A percentile compares a stretch with the other conserved stretches of the same genome.
These are phyloP conservation scores for Leavenworthia alabamica DNA, from an alignment of 345 rosid species.

Conservation along the genomic window DNA sequence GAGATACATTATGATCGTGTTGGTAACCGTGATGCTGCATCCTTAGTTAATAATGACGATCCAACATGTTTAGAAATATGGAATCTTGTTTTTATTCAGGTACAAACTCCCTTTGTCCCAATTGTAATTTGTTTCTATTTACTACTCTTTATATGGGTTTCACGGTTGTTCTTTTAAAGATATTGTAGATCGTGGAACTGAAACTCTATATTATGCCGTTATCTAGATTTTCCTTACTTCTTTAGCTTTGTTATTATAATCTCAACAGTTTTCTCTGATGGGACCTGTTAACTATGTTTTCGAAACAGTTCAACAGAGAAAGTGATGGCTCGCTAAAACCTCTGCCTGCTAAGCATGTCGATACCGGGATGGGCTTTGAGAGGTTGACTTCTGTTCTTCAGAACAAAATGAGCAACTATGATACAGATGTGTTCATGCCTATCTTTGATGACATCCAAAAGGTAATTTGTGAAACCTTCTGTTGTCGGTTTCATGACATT, in stretches of 20 bases:
- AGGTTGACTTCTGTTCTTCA: constrained; percentile 88
- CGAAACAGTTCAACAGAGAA: constrained; percentile 80
- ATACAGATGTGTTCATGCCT: constrained; percentile 92
- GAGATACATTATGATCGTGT: constrained; percentile 91
- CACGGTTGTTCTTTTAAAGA: not conserved
- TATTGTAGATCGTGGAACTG: not conserved
- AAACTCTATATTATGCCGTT: not conserved
- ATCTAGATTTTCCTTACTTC: not conserved
- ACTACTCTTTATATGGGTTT: not conserved
- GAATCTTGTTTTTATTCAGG: constrained; percentile 99
- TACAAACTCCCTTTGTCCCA: constrained; percentile 20
- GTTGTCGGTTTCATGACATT: not conserved
- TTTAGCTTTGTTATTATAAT: not conserved
- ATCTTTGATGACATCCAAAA: constrained; percentile 82
- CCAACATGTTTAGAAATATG: constrained; percentile 99
- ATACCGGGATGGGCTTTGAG: constrained; percentile 97
- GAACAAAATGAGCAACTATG: constrained; percentile 97
- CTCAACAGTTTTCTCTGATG: constrained; percentile 3
- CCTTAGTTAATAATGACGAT: constrained; percentile 83
- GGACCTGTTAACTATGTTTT: not conserved
- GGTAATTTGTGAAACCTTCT: constrained; percentile 37
- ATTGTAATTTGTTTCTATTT: constrained; percentile 3
- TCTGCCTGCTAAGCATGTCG: constrained; percentile 97
- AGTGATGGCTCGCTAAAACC: constrained; percentile 73
- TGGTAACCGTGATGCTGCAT: constrained; percentile 80